A percentile compares a stretch with the other conserved stretches of the same genome.
These are phyloP conservation scores for Aureobasidium sp. DNA, from an alignment of 2,329 filamentous ascomycete genomes.

Conservation along the genomic window DNA sequence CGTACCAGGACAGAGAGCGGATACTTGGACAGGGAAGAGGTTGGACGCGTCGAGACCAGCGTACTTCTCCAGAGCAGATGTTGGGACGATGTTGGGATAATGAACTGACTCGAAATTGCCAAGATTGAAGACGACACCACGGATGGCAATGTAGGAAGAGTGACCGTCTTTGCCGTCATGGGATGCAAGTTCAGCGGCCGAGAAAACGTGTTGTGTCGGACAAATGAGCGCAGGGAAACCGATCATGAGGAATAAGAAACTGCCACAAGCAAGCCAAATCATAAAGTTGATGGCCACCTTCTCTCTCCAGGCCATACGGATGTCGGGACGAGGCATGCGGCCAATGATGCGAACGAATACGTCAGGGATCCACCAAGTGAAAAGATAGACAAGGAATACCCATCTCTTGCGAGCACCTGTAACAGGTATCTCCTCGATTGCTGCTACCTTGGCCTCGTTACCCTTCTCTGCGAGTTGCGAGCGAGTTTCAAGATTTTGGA, in stretches of 20 bases:
- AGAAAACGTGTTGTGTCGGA: conserved; percentile 83
- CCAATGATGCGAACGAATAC: conserved; percentile 69
- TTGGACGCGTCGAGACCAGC: conserved; percentile 79
- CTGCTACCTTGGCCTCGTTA: conserved; percentile 80
- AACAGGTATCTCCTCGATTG: conserved; percentile 76
- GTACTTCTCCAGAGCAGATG: conserved; percentile 64
- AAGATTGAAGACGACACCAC: conserved; percentile 83
- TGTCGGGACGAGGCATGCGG: conserved; percentile 83
- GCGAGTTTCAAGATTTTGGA: conserved; percentile 88
- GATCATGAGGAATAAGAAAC: conserved; percentile 76
- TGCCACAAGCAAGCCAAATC: conserved; percentile 78
- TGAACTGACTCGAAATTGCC: conserved; percentile 64
- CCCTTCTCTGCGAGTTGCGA: conserved; percentile 93
- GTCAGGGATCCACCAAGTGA: conserved; percentile 86
- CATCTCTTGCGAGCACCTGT: conserved; percentile 81
- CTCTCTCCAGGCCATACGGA: conserved; percentile 89
- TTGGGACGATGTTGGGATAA: conserved; percentile 60
- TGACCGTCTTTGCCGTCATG: conserved; percentile 63
- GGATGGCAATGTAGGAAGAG: conserved; percentile 67
- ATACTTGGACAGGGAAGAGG: conserved; percentile 91
- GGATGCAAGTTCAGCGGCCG: conserved; percentile 61
- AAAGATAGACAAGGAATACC: conserved; percentile 71
- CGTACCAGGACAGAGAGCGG: conserved; percentile 75
- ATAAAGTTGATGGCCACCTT: conserved; percentile 97
- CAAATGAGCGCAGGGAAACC: conserved; percentile 78